These are phyloP conservation scores for Epicoccum sorghinum DNA, from an alignment of 2,329 filamentous ascomycete genomes.

Conservation along the genomic window DNA sequence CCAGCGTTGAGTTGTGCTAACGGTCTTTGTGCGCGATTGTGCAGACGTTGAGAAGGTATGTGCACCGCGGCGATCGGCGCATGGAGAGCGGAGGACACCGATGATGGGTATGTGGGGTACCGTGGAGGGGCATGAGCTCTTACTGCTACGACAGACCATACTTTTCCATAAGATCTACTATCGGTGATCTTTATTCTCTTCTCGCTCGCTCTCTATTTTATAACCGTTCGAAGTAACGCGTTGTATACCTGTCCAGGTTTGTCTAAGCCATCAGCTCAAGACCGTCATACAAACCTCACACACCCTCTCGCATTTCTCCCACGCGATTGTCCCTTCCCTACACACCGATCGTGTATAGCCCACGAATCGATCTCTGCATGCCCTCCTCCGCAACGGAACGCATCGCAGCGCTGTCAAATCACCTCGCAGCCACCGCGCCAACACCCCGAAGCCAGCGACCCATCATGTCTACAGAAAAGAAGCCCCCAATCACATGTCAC, in stretches of 20 bases:
- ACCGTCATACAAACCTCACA: neutral
- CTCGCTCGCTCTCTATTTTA: too few relatives aligned
- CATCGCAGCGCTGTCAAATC: constrained; percentile 22
- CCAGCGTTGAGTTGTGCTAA: neutral
- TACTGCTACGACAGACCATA: neutral
- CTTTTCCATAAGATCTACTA: neutral
- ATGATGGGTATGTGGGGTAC: constrained; percentile 8
- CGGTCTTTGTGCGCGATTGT: constrained; percentile 3
- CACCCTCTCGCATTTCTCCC: neutral
- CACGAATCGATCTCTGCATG: constrained; percentile 19
- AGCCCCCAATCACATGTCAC: constrained; percentile 78
- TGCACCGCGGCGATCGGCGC: constrained; percentile 16
- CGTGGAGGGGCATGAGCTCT: constrained; percentile 11
- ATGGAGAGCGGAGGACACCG: constrained; percentile 13
- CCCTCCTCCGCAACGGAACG: constrained; percentile 24
- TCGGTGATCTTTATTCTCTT: neutral
- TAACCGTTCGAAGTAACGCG: too few relatives aligned
- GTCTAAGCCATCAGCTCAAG: neutral
- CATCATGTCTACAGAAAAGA: constrained; percentile 29
- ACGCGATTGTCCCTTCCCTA: neutral
- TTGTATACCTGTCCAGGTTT: too few relatives aligned
- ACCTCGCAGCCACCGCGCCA: constrained; percentile 17
- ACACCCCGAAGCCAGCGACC: constrained; percentile 5
- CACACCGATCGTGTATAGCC: neutral
- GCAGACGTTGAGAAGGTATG: neutral